These are phyloP conservation scores for Candida freyschussii DNA, from an alignment of 1,139 yeast genomes.

Conservation along the genomic window DNA sequence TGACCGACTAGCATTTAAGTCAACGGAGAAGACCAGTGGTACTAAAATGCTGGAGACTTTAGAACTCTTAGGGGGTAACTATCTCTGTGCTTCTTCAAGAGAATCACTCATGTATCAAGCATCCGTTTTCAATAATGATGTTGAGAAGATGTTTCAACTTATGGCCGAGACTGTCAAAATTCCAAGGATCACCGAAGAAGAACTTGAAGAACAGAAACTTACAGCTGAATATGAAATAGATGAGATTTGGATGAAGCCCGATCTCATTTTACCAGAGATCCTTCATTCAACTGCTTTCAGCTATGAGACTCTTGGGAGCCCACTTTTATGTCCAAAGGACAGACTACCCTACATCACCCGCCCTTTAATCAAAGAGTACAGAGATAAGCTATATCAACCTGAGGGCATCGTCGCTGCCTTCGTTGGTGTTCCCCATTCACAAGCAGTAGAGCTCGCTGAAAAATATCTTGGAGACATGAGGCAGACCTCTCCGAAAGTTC, in stretches of 20 bases:
- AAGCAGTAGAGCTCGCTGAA: conserved; percentile 62
- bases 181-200: conserved; percentile 66
- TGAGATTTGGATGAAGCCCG: conserved; percentile 83
- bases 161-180: conserved; percentile 74
- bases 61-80: conserved; percentile 86
- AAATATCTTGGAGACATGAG: conserved; percentile 62
- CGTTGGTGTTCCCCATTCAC: conserved; percentile 75
- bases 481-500: conserved; percentile 29
- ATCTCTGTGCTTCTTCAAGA: conserved; percentile 89
- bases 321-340: conserved; percentile 77
- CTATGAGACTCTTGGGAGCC: conserved; percentile 75
- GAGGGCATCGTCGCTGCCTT: conserved; percentile 81
- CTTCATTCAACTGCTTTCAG: conserved; percentile 78
- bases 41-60: conserved; percentile 70
- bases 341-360: conserved; percentile 52
- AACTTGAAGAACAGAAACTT: conserved; percentile 65
- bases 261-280: conserved; percentile 78
- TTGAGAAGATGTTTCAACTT: conserved; percentile 74
- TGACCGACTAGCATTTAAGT: conserved; percentile 84
- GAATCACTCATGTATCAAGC: conserved; percentile 94
- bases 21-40: conserved; percentile 61
- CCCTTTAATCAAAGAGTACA: conserved; percentile 54
- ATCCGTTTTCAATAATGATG: conserved; percentile 82
- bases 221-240: conserved; percentile 79
- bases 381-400: conserved; percentile 69